phyloP scores from a whole-genome alignment of 2,329 filamentous ascomycete species.

The Neofusicoccum kwambonambiense region DNA sequence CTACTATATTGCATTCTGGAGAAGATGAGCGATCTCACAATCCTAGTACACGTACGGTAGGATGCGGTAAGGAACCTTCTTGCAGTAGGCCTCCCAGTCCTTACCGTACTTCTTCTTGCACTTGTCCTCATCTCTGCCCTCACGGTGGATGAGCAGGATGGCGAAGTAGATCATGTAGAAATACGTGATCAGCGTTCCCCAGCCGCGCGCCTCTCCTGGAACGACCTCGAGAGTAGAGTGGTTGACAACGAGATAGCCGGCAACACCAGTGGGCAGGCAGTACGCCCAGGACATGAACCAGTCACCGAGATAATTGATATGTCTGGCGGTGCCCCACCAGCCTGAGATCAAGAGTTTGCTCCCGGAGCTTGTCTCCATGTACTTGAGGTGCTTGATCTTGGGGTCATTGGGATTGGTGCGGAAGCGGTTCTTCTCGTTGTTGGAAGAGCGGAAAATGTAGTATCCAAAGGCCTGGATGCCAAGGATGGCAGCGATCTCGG shows the following conservation, averaged over 20 bases:
- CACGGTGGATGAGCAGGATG: slow-evolving; percentile 79
- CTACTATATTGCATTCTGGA: too few species aligned
- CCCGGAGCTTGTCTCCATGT: slow-evolving; percentile 79
- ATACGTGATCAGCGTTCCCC: slow-evolving; percentile 86
- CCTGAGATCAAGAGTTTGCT: slow-evolving; percentile 79
- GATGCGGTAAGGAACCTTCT: slow-evolving; percentile 77
- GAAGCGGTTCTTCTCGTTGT: slow-evolving; percentile 94
- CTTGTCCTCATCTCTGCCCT: slow-evolving; percentile 85
- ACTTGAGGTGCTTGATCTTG: slow-evolving; percentile 74
- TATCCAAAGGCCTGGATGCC: slow-evolving; percentile 72
- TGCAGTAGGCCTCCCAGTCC: slow-evolving; percentile 88
- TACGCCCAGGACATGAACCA: slow-evolving; percentile 94
- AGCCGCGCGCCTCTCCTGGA: slow-evolving; percentile 72
- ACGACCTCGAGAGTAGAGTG: slow-evolving; percentile 62
- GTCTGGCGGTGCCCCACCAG: slow-evolving; percentile 90
- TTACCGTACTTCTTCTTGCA: slow-evolving; percentile 87
- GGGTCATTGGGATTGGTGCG: slow-evolving; percentile 82
- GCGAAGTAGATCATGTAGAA: slow-evolving; percentile 95
- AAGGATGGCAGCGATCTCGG: slow-evolving; percentile 64
- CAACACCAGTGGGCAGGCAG: slow-evolving; percentile 78
- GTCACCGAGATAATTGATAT: slow-evolving; percentile 95
- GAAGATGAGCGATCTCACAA: too few species aligned
- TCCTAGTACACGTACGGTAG: slow-evolving; percentile 77
- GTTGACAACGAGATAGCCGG: slow-evolving; percentile 71
- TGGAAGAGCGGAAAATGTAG: slow-evolving; percentile 88